Evolutionary conservation across 2,329 filamentous ascomycete species (phyloP), one percentile per base, ranked within the genome.

Genomic region (Fusarium subtropicale): DNA sequence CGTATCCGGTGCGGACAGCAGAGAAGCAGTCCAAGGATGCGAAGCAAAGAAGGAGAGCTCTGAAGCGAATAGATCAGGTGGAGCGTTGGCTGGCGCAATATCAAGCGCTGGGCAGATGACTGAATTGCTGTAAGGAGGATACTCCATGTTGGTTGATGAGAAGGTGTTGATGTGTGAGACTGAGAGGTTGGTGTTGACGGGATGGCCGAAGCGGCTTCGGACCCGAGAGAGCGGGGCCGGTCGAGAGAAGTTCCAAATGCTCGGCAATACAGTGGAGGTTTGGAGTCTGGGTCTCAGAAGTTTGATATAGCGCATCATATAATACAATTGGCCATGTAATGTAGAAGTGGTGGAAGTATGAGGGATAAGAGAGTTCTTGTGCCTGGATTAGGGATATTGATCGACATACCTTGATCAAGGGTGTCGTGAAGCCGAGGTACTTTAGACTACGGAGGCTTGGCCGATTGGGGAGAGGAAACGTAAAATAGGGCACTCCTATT

Each of bases 1-100:
- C 20, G 75, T 59, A 51, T 70, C 60, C 3, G 73, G 72, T 13
- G 60, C 62, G 2, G 61, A 62, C 13, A 81, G 74, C 28, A 79
- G 73, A 15, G 64, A 52, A 34, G 75, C 72, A 45, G 77, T 80
- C 80, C 80, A 81, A 10, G 79, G 76, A 31, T 79, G 71, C 1
- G 77, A 74, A 48, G 61, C 64, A 72, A 82, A 81, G 71, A 79
- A 74, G 34, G 67, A 53, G 28, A 78, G 46, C 45, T 77, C 74
- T 16, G 69, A 69, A 30, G 70, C 42, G 61, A 76, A 78, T 20
- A 79, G 72, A 39, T 58, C 54, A 1, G 70, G 62, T 0, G 74
- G 71, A 12, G 75, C 73, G 39, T 74, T 61, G 13, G 74, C 57
- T 8, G 79, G 77, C 30, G 61, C 22, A 31, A 79, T 60, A 52